These are phyloP conservation scores for Monosporascus sp. DNA, from an alignment of 2,329 filamentous ascomycete genomes.

Conservation along the genomic window DNA sequence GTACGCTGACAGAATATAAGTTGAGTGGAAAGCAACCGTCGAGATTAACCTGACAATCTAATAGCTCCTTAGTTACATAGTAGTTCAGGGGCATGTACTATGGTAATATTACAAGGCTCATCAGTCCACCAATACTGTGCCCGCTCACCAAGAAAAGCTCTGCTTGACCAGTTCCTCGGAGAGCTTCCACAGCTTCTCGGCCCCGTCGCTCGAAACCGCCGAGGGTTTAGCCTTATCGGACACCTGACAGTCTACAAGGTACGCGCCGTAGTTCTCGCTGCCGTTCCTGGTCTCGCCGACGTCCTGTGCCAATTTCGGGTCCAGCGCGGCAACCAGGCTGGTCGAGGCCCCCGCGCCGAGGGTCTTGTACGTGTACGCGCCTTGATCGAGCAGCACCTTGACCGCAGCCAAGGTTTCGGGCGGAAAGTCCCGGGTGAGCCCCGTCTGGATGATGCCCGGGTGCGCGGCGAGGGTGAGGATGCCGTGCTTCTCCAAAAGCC, in stretches of 20 bases:
- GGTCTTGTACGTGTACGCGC: conserved; percentile 8
- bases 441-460: conserved; percentile 29
- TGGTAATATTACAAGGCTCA: no score
- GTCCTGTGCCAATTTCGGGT: conserved; percentile 18
- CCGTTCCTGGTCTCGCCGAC: conserved; percentile 17
- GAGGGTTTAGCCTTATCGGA: conserved; percentile 15
- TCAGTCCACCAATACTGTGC: no score
- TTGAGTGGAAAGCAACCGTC: no score
- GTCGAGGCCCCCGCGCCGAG: conserved; percentile 21
- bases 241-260: conserved; percentile 29
- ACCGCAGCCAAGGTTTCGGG: conserved; percentile 10
- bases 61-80: no score
- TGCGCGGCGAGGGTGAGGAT: conserved; percentile 27
- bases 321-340: conserved; percentile 26
- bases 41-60: no score
- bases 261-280: conserved; percentile 28
- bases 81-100: no score
- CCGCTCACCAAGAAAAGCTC: conserved; percentile 25
- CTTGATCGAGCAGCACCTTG: background rate
- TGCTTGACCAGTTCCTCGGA: conserved; percentile 30
- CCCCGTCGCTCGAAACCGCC: conserved; percentile 23
- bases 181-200: conserved; percentile 31
- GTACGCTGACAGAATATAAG: no score
- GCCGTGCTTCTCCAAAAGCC: conserved; percentile 28
- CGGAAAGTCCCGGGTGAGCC: conserved; percentile 21